These are phyloP conservation scores for Cytospora leucostoma DNA, from an alignment of 2,329 filamentous ascomycete species.

Conservation along the genomic window DNA sequence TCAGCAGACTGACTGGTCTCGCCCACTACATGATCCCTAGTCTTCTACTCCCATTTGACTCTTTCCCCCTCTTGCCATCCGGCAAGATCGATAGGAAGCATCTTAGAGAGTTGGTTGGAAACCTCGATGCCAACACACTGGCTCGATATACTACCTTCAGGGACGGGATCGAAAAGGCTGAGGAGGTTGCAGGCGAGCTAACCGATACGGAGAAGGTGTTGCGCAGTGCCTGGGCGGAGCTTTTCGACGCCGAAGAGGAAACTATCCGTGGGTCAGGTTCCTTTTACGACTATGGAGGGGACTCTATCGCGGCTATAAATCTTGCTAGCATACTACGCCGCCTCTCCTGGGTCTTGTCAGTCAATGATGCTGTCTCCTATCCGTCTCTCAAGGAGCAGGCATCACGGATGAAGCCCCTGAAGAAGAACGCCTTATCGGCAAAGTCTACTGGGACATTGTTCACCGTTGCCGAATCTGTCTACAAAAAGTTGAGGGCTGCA, in stretches of 20 bases:
- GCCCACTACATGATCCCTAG: conserved; percentile 36
- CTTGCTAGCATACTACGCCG: background rate
- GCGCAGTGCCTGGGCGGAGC: background rate
- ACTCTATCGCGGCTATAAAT: conserved; percentile 7
- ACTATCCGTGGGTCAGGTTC: background rate
- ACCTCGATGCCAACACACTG: conserved; percentile 33
- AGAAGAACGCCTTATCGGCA: background rate
- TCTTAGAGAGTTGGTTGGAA: conserved; percentile 24
- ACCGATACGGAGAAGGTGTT: background rate
- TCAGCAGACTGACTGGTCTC: background rate
- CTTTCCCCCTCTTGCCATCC: conserved; percentile 33
- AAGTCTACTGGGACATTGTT: background rate
- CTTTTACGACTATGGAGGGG: background rate
- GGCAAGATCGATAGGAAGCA: conserved; percentile 35
- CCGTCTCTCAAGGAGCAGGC: background rate
- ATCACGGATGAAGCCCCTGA: background rate
- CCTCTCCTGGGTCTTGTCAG: background rate
- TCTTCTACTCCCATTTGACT: conserved; percentile 30
- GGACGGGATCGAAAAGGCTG: background rate
- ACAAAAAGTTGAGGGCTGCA: background rate
- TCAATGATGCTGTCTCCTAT: background rate
- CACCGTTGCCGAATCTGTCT: background rate
- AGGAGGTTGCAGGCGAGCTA: background rate
- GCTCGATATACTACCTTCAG: conserved; percentile 6
- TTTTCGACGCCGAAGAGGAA: background rate